Base-by-base conservation (phyloP, 1,284 basidiomycete genomes). In the Papiliotrema nemorosa region DNA sequence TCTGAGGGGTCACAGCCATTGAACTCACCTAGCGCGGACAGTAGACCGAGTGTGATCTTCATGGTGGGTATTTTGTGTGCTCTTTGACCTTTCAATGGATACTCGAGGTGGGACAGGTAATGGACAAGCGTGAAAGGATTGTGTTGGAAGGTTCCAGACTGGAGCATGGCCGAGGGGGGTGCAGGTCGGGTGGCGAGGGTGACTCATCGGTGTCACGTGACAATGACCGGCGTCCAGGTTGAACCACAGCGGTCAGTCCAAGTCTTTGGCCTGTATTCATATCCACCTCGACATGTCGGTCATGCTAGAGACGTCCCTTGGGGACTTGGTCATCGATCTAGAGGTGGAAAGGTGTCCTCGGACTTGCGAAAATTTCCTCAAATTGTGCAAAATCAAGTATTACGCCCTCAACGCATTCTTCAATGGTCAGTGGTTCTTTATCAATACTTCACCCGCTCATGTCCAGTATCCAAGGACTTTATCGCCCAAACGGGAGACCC, bases 331-430 rank as follows among this genome's bases (percentile, higher is more conserved):
- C 58, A 90, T 97, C 69, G 94, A 97, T 77, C 80, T 97, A 41
- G 90, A 97, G 69, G 84, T 87, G n/a, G 89, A 93, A 12, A 77
- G 79, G 36, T 97, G 92, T 70, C 94, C 94, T 1, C 84, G 82
- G 68, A 89, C 86, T 31, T 91, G 87, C 76, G 83, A 89, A 72
- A 98, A 97, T 80, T 97, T 97, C 70, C 82, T 98, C 57, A 97
- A 98, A 73, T 80, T 98, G 48, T 97, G 92, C 78, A 94, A 94
- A 78, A 80, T 89, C 55, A 96, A 97, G 73, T 94, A 94, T 72
- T 97, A 96, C 79, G 93, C 91, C 70, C 78, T 96, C 58, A 88
- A 91, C 70, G 89, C 90, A 0, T 97, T 98, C 78, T 96, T 96
- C 80, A 96, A 97, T 76, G 89, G 90, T 33, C 16, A 27, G 22